Base-by-base conservation (phyloP, 192 early-diverging fungal genomes). In the Diversispora eburnea region DNA sequence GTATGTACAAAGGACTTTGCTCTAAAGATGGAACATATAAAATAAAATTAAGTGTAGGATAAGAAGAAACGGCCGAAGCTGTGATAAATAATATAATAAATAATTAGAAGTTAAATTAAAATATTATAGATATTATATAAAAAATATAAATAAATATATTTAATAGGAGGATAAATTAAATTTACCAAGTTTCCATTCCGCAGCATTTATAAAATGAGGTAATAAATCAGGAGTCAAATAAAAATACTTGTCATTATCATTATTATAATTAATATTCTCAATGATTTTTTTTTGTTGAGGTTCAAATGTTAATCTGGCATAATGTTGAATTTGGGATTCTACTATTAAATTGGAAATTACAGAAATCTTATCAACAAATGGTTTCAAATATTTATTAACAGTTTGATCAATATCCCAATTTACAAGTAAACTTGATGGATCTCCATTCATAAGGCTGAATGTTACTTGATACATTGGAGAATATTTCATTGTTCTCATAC, bases 171-270 rank as follows among this genome's bases (percentile, higher is more conserved):
- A 41, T 45, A 61, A 73, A 51, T 65, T 47, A 65, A 33, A 15
- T 33, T 33, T 64, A 90, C 91, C 91, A 43, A 95, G 79, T 80
- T 93, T 96, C 98, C 98, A 99, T 75, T 97, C 95, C 6, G 94
- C 94, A 65, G 94, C 90, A 79, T 98, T 98, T 67, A 97, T 88
- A 83, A 99, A 98, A 78, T 93, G 89, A 13, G 95, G 87, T 25
- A 99, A 85, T 65, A 86, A 80, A 33, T 91, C 83, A 8, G 91
- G 87, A 0, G 83, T 83, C 63, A 99, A 75, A 42, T 83, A 88
- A 72, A 84, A 76, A 67, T 79, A 84, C 7, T 80, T 72, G 66
- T 79, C 84, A n/a, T 75, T 71, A 56, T 51, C 72, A 54, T 54
- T 10, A 17, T 10, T 33, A 33, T 33, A 33, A 33, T 33, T 33